phyloP scores from a whole-genome alignment of 305 asterid genomes.

The Fraxinus albicans region DNA sequence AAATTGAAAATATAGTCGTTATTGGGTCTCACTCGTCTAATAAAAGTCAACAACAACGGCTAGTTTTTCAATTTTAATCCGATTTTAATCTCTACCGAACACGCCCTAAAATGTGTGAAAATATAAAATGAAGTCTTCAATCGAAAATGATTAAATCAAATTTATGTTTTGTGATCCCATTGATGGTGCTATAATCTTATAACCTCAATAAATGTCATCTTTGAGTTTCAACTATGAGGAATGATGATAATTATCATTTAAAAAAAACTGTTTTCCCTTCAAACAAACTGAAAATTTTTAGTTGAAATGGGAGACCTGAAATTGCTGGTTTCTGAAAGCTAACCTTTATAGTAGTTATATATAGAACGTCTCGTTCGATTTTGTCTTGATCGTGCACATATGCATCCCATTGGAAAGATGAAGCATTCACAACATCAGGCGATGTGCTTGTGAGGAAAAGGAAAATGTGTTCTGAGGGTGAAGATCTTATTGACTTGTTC shows the following conservation, averaged over 20 bases:
- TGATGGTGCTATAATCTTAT: background rate
- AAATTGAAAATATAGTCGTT: too few relatives aligned
- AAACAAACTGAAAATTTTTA: background rate
- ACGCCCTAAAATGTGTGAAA: background rate
- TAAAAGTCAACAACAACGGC: too few relatives aligned
- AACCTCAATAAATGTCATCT: background rate
- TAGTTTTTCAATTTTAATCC: too few relatives aligned
- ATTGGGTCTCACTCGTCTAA: too few relatives aligned
- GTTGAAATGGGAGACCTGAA: background rate
- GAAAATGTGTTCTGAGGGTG: background rate
- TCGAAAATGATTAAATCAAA: background rate
- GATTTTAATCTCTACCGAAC: too few relatives aligned
- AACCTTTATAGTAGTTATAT: background rate
- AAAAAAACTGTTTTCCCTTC: background rate
- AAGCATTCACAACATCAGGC: background rate
- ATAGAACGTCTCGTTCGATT: background rate
- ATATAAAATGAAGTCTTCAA: conserved; percentile 2
- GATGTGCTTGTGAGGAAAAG: background rate
- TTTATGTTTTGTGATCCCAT: background rate
- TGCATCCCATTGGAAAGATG: background rate
- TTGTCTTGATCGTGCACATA: background rate
- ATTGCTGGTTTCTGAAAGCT: background rate
- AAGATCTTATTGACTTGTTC: background rate
- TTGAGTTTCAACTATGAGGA: conserved; percentile 2
- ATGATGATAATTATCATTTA: background rate